phyloP scores from a whole-genome alignment of 1,284 basidiomycete species.

The Cryptococcus sp. region DNA sequence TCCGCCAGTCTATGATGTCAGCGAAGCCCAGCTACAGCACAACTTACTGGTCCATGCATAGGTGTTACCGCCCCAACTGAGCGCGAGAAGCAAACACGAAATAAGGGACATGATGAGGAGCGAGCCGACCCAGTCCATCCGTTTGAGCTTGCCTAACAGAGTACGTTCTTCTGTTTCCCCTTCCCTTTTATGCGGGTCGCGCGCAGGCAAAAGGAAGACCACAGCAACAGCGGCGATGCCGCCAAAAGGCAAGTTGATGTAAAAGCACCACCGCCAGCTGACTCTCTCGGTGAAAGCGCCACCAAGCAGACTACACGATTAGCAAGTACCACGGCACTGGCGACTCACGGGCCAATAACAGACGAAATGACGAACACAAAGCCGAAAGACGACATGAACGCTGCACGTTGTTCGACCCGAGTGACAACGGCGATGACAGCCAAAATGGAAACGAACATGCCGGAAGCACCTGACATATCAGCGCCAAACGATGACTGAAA shows the following conservation, averaged over 20 bases:
- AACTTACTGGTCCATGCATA: conserved; percentile 51
- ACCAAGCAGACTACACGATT: conserved; percentile 49
- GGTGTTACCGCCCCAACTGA: conserved; percentile 56
- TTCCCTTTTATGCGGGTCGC: conserved; percentile 59
- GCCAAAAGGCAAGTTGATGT: conserved; percentile 57
- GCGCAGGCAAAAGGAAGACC: conserved; percentile 52
- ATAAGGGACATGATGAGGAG: conserved; percentile 51
- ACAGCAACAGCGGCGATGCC: conserved; percentile 46
- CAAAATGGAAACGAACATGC: conserved; percentile 53
- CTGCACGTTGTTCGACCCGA: conserved; percentile 53
- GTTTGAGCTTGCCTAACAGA: conserved; percentile 31
- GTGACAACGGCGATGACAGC: conserved; percentile 54
- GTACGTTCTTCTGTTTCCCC: conserved; percentile 52
- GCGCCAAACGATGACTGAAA: not conserved
- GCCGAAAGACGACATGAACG: conserved; percentile 47
- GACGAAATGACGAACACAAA: conserved; percentile 52
- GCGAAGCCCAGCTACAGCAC: not conserved
- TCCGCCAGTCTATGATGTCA: conserved; percentile 39
- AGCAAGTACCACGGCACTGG: conserved; percentile 54
- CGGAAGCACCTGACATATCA: conserved; percentile 19
- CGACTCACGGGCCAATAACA: conserved; percentile 51
- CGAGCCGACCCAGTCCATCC: conserved; percentile 54
- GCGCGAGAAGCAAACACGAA: conserved; percentile 54
- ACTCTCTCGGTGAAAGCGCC: conserved; percentile 56
- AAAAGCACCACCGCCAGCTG: conserved; percentile 57